A percentile compares a stretch with the other conserved stretches of the same genome.
Evolutionary conservation across 2,329 filamentous ascomycete genomes (phyloP).

Genomic region (Calonectria honghensis): DNA sequence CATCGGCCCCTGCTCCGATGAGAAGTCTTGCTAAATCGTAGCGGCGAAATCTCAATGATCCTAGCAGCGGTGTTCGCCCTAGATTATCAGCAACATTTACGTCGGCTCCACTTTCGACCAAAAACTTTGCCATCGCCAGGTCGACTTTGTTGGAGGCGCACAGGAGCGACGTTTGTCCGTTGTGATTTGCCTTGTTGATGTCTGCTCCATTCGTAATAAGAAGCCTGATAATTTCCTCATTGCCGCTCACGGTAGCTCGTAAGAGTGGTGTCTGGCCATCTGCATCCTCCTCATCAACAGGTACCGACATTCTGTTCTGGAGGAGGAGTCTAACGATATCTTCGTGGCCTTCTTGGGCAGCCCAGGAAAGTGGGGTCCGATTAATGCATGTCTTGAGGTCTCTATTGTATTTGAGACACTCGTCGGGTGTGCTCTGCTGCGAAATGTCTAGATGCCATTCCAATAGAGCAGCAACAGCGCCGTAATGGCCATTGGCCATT

Average conservation of each 20-base stretch:
- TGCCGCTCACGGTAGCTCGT: neutral
- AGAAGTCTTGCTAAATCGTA: neutral
- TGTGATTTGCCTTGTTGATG: neutral
- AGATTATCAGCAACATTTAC: neutral
- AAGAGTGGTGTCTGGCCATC: neutral
- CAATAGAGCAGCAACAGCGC: conserved; percentile 53
- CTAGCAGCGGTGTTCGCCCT: neutral
- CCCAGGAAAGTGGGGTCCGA: conserved; percentile 51
- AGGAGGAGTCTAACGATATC: conserved; percentile 16
- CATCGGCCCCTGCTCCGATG: neutral
- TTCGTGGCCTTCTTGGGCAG: conserved; percentile 41
- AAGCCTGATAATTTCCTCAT: neutral
- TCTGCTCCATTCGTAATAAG: neutral
- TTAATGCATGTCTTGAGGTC: neutral
- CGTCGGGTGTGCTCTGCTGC: conserved; percentile 32
- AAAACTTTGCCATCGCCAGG: neutral
- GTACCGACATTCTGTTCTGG: neutral
- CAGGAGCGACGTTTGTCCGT: neutral
- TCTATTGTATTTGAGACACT: conserved; percentile 14
- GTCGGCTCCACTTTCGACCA: neutral
- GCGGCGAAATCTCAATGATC: neutral
- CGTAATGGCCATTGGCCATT: conserved; percentile 54
- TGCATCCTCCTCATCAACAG: neutral
- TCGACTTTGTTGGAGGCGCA: neutral
- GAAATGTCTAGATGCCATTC: conserved; percentile 33